phyloP scores from a whole-genome alignment of 2,329 filamentous ascomycete genomes.

The Penicillium aurantiogriseum region DNA sequence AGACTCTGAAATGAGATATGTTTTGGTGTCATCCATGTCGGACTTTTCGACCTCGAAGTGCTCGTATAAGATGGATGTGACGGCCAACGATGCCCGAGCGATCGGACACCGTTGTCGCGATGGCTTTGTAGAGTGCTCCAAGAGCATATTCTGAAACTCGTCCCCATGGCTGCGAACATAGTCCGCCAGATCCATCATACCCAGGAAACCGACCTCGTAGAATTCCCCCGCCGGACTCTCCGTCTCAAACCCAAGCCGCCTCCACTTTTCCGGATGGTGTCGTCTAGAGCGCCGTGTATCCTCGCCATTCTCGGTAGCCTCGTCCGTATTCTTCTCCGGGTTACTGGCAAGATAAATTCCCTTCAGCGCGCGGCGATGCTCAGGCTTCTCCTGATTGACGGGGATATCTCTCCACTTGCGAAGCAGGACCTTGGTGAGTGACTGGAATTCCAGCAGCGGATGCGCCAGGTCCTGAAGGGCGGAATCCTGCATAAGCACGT shows the following conservation, averaged over 20 bases:
- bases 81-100: conserved; percentile 78
- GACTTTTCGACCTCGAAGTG: conserved; percentile 91
- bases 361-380: conserved; percentile 84
- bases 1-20: conserved; percentile 71
- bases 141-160: conserved; percentile 82
- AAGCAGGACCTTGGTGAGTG: conserved; percentile 80
- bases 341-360: conserved; percentile 78
- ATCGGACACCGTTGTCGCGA: conserved; percentile 76
- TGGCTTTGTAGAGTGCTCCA: conserved; percentile 80
- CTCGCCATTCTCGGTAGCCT: conserved; percentile 36
- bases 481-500: conserved; percentile 89
- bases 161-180: conserved; percentile 92
- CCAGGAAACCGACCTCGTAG: conserved; percentile 78
- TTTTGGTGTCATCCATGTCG: conserved; percentile 74
- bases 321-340: conserved; percentile 37
- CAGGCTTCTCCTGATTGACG: conserved; percentile 80
- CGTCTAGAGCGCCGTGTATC: conserved; percentile 60
- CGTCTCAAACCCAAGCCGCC: conserved; percentile 83
- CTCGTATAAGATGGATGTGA: conserved; percentile 87
- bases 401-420: conserved; percentile 83
- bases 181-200: conserved; percentile 96
- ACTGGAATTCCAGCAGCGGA: conserved; percentile 89
- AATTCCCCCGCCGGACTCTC: conserved; percentile 88
- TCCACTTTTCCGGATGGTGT: conserved; percentile 90
- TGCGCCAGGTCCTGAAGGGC: conserved; percentile 86